phyloP scores from a whole-genome alignment of 1,284 basidiomycete genomes.

The Erythrobasidium hasegawianum region DNA sequence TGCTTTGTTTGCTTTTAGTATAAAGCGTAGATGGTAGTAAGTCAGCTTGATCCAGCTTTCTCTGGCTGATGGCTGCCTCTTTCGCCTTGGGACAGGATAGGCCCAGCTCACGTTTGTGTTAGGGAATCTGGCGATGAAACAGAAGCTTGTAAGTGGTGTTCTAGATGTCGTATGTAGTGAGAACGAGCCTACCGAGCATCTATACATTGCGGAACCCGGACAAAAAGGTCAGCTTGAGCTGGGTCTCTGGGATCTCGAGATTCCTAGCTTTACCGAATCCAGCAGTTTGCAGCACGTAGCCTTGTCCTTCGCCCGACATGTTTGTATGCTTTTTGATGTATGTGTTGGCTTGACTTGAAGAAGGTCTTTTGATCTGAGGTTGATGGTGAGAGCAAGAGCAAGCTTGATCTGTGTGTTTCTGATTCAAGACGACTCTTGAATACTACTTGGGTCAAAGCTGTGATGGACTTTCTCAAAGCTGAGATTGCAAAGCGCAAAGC shows the following conservation, averaged over 20 bases:
- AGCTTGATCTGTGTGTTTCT: background rate
- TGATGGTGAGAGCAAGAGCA: background rate
- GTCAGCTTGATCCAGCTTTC: background rate
- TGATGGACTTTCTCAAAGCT: constrained; percentile 79
- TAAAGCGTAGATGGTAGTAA: background rate
- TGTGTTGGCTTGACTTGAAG: background rate
- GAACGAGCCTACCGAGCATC: constrained; percentile 6
- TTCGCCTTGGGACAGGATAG: background rate
- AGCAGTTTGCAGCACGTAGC: constrained; percentile 75
- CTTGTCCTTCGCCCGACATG: constrained; percentile 29
- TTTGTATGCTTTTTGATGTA: constrained; percentile 15
- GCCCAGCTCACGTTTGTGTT: constrained; percentile 65
- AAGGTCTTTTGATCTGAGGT: background rate
- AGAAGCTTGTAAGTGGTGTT: constrained; percentile 8
- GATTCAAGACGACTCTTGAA: too few species aligned
- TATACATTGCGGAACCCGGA: constrained; percentile 35
- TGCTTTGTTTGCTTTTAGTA: constrained; percentile 69
- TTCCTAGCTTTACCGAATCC: constrained; percentile 65
- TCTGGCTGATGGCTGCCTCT: background rate
- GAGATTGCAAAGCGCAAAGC: constrained; percentile 88
- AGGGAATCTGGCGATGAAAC: constrained; percentile 71
- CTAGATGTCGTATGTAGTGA: background rate
- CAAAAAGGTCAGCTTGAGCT: background rate
- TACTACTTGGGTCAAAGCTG: background rate
- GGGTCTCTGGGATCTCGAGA: background rate